Percentiles rank a stretch among this genome's conserved stretches.
These are phyloP conservation scores for Moesziomyces parantarcticus DNA, from an alignment of 1,284 basidiomycete genomes.

Conservation along the genomic window DNA sequence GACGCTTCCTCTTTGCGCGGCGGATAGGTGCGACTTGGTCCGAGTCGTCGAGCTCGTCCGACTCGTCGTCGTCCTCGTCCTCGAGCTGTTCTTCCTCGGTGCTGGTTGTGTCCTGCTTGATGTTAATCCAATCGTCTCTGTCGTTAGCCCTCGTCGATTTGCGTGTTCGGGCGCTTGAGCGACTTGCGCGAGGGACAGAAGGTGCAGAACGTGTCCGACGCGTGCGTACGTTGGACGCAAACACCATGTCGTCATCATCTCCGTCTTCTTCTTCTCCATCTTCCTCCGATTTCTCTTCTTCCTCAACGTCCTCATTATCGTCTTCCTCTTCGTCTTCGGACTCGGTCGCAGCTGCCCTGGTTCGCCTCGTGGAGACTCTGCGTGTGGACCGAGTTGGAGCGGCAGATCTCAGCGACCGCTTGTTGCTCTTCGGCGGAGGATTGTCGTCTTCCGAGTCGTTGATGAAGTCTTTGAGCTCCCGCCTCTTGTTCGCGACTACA, in stretches of 20 bases:
- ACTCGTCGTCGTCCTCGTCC: constrained; percentile 6
- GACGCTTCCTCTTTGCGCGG: constrained; percentile 13
- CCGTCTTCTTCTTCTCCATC: constrained; percentile 14
- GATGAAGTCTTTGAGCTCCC: constrained; percentile 19
- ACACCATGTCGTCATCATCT: too few species aligned
- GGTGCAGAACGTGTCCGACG: too few species aligned
- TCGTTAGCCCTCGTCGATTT: not conserved
- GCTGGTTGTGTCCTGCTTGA: not conserved
- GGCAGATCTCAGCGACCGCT: too few species aligned
- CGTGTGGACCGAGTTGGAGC: not conserved
- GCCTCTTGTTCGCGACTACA: constrained; percentile 7
- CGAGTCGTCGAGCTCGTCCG: constrained; percentile 24
- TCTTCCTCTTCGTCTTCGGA: constrained; percentile 4
- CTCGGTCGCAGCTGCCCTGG: not conserved
- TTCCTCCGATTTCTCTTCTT: constrained; percentile 4
- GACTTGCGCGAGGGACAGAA: too few species aligned
- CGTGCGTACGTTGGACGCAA: too few species aligned
- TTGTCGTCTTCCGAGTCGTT: constrained; percentile 22
- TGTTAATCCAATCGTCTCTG: constrained; percentile 5
- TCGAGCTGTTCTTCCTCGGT: constrained; percentile 1
- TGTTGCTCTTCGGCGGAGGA: not conserved
- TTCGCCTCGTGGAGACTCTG: constrained; percentile 1
- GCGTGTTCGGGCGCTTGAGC: too few species aligned
- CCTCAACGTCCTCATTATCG: constrained; percentile 3
- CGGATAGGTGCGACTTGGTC: constrained; percentile 13